Evolutionary conservation across 345 rosid genomes (phyloP), one percentile per base, ranked within the genome.

Genomic region (Pugionium cornutum): DNA sequence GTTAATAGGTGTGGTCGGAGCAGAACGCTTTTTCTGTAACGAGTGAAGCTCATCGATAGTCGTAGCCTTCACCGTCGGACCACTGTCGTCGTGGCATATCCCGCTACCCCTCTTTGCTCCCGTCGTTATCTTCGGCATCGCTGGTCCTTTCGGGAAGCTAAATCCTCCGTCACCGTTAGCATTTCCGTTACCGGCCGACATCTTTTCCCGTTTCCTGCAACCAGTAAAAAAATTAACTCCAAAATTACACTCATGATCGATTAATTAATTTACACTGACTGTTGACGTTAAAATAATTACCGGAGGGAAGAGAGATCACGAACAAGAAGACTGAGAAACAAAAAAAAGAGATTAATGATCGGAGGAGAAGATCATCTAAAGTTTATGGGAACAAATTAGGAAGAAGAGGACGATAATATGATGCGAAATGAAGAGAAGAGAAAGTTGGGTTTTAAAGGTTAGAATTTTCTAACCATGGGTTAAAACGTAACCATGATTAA

Each of bases 31-130:
- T 86, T 51, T 88, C 75, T 92, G 98, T 42, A 92, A 81, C 2
- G 94, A 88, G 72, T 89, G 98, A 62, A 92, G 97, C 81, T 92
- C 97, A 67, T 92, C 98, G 63, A 89, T 76, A 4, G 98, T 92
- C 72, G 87, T 84, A 0, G 79, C 98, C 76, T 81, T 88, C 48
- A 92, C 96, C 11, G 98, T 81, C 11, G 87, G 78, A 0, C 77
- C 76, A 53, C 87, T 85, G 80, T 84, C 95, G 7, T 89, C 91
- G 42, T 85, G 91, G 64, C 97, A 89, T 42, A 87, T 53, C 52
- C 31, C 82, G 56, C 44, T 67, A 63, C 65, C 59, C 35, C 74
- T 81, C 76, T 69, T 78, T 27, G 53, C 68, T 61, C 73, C 77
- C 28, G 78, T 75, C 44, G 74, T 75, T 56, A 75, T 75, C 70